Percentiles rank a stretch among this genome's conserved stretches.
Conservation (phyloP, 75 land plant species). For the Selaginella moellendorffii region DNA sequence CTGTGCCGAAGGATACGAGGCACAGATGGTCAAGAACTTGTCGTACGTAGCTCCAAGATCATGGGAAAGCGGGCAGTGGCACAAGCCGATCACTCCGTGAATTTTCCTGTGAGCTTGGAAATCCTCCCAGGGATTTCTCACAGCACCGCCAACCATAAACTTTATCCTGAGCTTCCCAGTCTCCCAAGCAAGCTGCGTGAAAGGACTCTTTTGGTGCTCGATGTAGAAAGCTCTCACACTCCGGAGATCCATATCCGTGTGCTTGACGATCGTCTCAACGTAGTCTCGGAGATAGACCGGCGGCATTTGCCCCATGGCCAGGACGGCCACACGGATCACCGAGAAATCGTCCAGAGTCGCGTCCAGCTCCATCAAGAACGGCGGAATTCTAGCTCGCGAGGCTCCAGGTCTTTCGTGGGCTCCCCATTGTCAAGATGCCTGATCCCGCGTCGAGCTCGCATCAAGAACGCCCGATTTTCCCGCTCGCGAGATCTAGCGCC, state of each 20-base stretch:
- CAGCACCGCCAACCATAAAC: conserved; percentile 65
- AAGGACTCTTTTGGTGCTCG: conserved; percentile 92
- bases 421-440: too few relatives aligned
- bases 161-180: conserved; percentile 57
- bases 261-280: conserved; percentile 42
- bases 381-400: too few relatives aligned
- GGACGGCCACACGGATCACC: conserved; percentile 78
- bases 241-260: conserved; percentile 46
- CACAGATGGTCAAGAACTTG: conserved; percentile 43
- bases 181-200: conserved; percentile 88
- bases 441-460: too few relatives aligned
- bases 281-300: conserved; percentile 46
- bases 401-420: too few relatives aligned
- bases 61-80: conserved; percentile 69
- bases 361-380: conserved; percentile 97
- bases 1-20: conserved; percentile 56
- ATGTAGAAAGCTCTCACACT: conserved; percentile 67
- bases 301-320: conserved; percentile 65
- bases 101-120: conserved; percentile 82
- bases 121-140: conserved; percentile 83
- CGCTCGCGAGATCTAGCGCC: too few relatives aligned
- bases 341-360: conserved; percentile 65
- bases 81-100: conserved; percentile 68
- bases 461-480: too few relatives aligned
- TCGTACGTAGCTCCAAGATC: conserved; percentile 50